Conservation (phyloP, 805 yeast species). For the Kuraishia floccosa region DNA sequence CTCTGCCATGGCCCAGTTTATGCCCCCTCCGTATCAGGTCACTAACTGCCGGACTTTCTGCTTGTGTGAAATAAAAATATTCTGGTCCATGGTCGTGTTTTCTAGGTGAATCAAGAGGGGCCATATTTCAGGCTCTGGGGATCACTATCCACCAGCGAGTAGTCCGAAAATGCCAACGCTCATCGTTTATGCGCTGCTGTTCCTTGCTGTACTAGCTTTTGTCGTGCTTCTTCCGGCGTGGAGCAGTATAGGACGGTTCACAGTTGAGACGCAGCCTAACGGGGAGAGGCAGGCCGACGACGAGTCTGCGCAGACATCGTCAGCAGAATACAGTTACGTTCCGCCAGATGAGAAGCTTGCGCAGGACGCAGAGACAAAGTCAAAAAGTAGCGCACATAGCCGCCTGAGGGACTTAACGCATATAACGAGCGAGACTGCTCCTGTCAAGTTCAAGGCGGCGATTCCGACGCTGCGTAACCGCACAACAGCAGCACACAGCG, state of each 20-base stretch:
- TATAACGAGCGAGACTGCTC: slow-evolving; percentile 16
- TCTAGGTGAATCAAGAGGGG: too few relatives aligned
- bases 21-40: too few relatives aligned
- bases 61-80: too few relatives aligned
- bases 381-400: too few relatives aligned
- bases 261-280: background rate
- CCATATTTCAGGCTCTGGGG: too few relatives aligned
- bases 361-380: background rate
- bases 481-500: slow-evolving; percentile 1
- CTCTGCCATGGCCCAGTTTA: too few relatives aligned
- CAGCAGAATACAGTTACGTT: slow-evolving; percentile 7
- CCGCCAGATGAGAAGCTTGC: slow-evolving; percentile 17
- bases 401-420: slow-evolving; percentile 9
- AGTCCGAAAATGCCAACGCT: too few relatives aligned
- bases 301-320: background rate
- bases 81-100: too few relatives aligned
- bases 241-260: slow-evolving; percentile 4
- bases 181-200: slow-evolving; percentile 1
- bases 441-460: slow-evolving; percentile 12
- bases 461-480: slow-evolving; percentile 7
- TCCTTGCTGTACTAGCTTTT: slow-evolving; percentile 3
- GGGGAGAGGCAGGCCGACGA: background rate
- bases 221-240: slow-evolving; percentile 4
- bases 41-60: too few relatives aligned
- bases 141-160: too few relatives aligned